Evolutionary conservation across 2,329 filamentous ascomycete genomes (phyloP).

Genomic region (Clonostachys chloroleuca): DNA sequence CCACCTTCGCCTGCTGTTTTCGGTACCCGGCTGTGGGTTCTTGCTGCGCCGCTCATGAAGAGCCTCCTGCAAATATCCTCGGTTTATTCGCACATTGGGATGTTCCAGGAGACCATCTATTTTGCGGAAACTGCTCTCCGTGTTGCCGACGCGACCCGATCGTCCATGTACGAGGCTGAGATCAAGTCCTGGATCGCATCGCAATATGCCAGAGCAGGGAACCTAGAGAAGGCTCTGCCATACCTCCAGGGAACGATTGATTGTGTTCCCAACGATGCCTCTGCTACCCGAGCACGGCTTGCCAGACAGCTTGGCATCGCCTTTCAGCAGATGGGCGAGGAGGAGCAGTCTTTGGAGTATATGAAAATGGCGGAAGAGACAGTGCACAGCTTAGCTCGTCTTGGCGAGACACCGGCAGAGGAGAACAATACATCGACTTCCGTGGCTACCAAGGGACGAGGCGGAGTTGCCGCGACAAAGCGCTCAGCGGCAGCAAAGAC

Average conservation of each 20-base stretch:
- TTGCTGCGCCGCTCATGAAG: constrained; percentile 70
- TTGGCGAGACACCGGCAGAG: constrained; percentile 12
- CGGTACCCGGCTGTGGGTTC: constrained; percentile 69
- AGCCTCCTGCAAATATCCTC: constrained; percentile 70
- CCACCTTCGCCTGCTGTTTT: constrained; percentile 8
- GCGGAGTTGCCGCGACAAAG: constrained; percentile 2
- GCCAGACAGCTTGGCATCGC: constrained; percentile 53
- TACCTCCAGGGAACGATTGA: constrained; percentile 49
- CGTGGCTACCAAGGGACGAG: constrained; percentile 4
- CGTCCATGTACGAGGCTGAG: constrained; percentile 52
- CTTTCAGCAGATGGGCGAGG: constrained; percentile 42
- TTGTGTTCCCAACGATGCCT: constrained; percentile 37
- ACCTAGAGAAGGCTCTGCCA: constrained; percentile 52
- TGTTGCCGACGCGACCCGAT: constrained; percentile 65
- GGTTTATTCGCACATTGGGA: constrained; percentile 77
- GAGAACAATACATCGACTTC: constrained; percentile 6
- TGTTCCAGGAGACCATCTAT: constrained; percentile 84
- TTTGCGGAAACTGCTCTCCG: constrained; percentile 82
- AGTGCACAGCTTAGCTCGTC: constrained; percentile 15
- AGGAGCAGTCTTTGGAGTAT: constrained; percentile 35
- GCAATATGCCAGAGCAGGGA: constrained; percentile 52
- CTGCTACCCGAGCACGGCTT: constrained; percentile 30
- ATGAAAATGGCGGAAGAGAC: constrained; percentile 44
- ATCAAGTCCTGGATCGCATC: constrained; percentile 50
- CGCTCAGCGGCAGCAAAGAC: constrained; percentile 8